Evolutionary conservation across 1,284 basidiomycete genomes (phyloP).

Genomic region (Hypsizygus ulmarius): DNA sequence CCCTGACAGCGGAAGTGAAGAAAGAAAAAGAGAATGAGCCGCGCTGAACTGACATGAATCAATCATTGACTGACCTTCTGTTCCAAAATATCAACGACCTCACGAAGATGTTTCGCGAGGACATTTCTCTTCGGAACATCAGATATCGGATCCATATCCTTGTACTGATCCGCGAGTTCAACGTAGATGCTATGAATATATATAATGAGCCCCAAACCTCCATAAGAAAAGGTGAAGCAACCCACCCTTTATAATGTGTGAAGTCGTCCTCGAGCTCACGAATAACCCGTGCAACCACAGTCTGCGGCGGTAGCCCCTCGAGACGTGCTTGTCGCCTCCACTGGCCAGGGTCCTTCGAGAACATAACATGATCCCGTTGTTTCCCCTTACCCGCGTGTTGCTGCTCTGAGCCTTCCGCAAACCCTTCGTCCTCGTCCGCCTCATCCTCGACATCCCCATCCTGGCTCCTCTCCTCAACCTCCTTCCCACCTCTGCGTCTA

Average conservation of each 20-base stretch:
- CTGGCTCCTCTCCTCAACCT: conserved; percentile 10
- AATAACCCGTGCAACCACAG: conserved; percentile 75
- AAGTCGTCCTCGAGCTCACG: conserved; percentile 89
- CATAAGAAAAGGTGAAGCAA: conserved; percentile 10
- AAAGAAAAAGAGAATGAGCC: conserved; percentile 6
- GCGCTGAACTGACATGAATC: not conserved
- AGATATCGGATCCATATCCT: conserved; percentile 77
- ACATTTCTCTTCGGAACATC: conserved; percentile 78
- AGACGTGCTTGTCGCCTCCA: conserved; percentile 33
- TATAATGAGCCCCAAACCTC: conserved; percentile 13
- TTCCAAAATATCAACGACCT: conserved; percentile 88
- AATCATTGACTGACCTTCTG: conserved; percentile 59
- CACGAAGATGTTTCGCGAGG: conserved; percentile 80
- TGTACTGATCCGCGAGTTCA: conserved; percentile 88
- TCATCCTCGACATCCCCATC: conserved; percentile 13
- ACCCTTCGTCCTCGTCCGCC: conserved; percentile 47
- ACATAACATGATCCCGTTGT: conserved; percentile 28
- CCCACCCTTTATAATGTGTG: conserved; percentile 83
- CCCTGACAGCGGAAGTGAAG: conserved; percentile 47
- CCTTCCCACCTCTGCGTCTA: conserved; percentile 14
- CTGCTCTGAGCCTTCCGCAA: conserved; percentile 47
- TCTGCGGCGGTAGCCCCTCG: conserved; percentile 71
- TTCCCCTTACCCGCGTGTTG: conserved; percentile 25
- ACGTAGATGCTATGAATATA: conserved; percentile 69
- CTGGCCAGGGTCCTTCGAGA: conserved; percentile 22